phyloP scores from a whole-genome alignment of 345 rosid species.

The Citrus sp. region DNA sequence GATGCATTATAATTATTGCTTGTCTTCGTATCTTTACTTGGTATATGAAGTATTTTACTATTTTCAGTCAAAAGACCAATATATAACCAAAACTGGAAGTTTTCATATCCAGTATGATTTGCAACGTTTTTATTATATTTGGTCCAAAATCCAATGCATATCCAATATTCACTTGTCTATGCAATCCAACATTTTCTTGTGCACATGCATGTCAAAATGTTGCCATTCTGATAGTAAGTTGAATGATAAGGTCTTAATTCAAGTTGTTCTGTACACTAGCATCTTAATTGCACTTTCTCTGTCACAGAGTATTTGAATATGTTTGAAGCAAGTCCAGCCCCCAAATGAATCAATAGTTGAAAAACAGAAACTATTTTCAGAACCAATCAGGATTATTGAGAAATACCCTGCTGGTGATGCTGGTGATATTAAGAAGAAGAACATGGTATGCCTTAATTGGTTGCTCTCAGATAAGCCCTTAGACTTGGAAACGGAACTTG shows the following conservation, averaged over 20 bases:
- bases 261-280: background rate
- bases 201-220: background rate
- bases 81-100: background rate
- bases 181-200: background rate
- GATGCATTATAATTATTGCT: background rate
- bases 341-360: conserved; percentile 57
- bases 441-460: conserved; percentile 96
- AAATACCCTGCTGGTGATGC: conserved; percentile 85
- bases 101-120: background rate
- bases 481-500: conserved; percentile 85
- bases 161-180: background rate
- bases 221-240: background rate
- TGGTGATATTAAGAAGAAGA: conserved; percentile 79
- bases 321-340: conserved; percentile 67
- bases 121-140: background rate
- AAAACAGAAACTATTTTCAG: conserved; percentile 60
- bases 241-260: background rate
- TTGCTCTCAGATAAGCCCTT: conserved; percentile 77
- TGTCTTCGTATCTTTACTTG: background rate
- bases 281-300: conserved; percentile 6
- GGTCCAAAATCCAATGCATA: background rate
- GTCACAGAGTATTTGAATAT: conserved; percentile 72
- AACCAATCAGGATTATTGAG: conserved; percentile 77
- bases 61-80: background rate
- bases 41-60: background rate